These are phyloP conservation scores for Cichorium intybus DNA, from an alignment of 140 eudicot species.

Conservation along the genomic window DNA sequence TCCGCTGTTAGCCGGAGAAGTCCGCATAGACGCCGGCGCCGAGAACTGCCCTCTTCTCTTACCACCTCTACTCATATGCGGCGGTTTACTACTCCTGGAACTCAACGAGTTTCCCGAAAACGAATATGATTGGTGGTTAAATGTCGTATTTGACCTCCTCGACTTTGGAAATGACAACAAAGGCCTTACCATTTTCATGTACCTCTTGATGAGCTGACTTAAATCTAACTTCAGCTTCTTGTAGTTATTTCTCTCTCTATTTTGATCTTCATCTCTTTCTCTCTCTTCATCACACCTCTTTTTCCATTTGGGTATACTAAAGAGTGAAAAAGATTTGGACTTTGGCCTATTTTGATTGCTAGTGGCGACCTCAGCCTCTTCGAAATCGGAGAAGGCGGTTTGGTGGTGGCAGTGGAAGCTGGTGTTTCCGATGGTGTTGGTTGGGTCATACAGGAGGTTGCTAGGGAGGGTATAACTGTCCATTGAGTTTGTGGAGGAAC, in stretches of 20 bases:
- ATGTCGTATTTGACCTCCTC: slow-evolving; percentile 21
- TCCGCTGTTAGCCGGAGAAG: slow-evolving; percentile 79
- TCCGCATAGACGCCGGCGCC: slow-evolving; percentile 80
- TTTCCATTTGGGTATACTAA: slow-evolving; percentile 61
- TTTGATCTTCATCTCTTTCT: slow-evolving; percentile 26
- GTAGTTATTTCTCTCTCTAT: slow-evolving; percentile 13
- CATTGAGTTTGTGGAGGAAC: slow-evolving; percentile 67
- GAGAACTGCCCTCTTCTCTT: slow-evolving; percentile 56
- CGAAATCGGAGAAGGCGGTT: slow-evolving; percentile 24
- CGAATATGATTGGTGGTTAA: slow-evolving; percentile 45
- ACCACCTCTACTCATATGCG: slow-evolving; percentile 3
- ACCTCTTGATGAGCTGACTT: slow-evolving; percentile 56
- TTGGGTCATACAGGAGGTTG: slow-evolving; percentile 25
- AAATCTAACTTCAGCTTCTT: slow-evolving; percentile 56
- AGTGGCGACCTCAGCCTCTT: slow-evolving; percentile 5
- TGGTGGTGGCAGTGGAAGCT: slow-evolving; percentile 29
- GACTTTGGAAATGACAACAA: slow-evolving; percentile 43
- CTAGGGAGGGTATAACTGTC: slow-evolving; percentile 74
- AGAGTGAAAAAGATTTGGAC: slow-evolving; percentile 68
- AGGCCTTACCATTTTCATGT: slow-evolving; percentile 72
- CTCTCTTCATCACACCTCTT: slow-evolving; percentile 33
- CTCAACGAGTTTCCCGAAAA: slow-evolving; percentile 50
- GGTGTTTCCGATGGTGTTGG: slow-evolving; percentile 24
- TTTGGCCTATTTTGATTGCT: slow-evolving; percentile 25
- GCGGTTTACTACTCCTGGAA: slow-evolving; percentile 22